phyloP scores from a whole-genome alignment of 345 rosid species.

The Camelina laxa region DNA sequence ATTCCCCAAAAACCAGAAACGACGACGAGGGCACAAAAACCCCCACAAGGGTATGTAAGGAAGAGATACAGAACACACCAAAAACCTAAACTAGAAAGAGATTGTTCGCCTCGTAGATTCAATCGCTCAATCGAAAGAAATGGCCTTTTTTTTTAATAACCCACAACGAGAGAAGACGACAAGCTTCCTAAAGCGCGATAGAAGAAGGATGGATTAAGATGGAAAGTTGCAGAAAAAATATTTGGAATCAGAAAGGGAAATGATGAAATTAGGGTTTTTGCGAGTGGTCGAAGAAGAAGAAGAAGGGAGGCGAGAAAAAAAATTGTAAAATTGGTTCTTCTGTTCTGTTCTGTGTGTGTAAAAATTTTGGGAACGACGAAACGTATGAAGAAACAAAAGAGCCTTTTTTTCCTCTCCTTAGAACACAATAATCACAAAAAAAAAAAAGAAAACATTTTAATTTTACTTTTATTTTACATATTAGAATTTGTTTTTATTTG shows the following conservation, averaged over 20 bases:
- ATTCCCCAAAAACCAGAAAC: background rate
- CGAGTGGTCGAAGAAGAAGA: constrained; percentile 20
- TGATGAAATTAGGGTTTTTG: constrained; percentile 64
- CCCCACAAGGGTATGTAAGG: background rate
- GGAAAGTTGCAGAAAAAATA: background rate
- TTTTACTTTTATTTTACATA: background rate
- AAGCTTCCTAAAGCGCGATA: constrained; percentile 20
- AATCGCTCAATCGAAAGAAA: constrained; percentile 49
- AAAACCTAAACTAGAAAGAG: constrained; percentile 34
- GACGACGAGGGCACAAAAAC: background rate
- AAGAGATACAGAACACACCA: constrained; percentile 2
- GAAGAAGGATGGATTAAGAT: constrained; percentile 19
- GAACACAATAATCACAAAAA: background rate
- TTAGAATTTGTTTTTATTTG: background rate
- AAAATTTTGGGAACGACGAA: constrained; percentile 49
- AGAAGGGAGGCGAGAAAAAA: constrained; percentile 46
- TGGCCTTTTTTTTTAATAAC: constrained; percentile 26
- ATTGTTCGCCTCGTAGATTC: constrained; percentile 30
- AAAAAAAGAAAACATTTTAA: no score
- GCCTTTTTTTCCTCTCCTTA: constrained; percentile 22
- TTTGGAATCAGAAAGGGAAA: background rate
- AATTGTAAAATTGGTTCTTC: constrained; percentile 4
- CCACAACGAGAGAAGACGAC: constrained; percentile 16
- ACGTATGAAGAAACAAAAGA: constrained; percentile 57
- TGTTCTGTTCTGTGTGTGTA: constrained; percentile 20